Evolutionary conservation across 2,329 filamentous ascomycete genomes (phyloP).

Genomic region (Rhynchosporium agropyri): DNA sequence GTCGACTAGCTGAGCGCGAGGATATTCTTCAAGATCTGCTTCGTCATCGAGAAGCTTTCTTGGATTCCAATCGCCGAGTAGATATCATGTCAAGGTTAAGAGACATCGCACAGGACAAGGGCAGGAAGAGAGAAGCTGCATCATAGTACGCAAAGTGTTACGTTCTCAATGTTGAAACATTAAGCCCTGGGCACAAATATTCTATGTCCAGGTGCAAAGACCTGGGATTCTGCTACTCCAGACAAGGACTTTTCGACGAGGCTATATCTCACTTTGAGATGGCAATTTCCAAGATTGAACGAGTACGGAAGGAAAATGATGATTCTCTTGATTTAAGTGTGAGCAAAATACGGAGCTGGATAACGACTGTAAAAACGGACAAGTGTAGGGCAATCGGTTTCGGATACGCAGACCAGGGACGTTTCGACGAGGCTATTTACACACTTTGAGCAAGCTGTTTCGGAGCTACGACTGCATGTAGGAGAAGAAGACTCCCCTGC

Average conservation of each 20-base stretch:
- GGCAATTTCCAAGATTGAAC: neutral
- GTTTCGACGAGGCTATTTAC: neutral
- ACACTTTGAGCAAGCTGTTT: neutral
- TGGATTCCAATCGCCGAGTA: neutral
- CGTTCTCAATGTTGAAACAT: neutral
- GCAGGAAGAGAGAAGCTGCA: neutral
- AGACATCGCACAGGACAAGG: neutral
- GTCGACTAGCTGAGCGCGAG: neutral
- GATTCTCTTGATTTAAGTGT: neutral
- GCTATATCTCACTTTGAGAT: neutral
- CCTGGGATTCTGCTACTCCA: slow-evolving; percentile 10
- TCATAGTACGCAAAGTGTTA: slow-evolving; percentile 9
- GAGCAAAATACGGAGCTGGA: neutral
- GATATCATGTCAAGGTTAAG: neutral
- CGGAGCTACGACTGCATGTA: too few species aligned
- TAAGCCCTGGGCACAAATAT: slow-evolving; percentile 2
- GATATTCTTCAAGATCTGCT: neutral
- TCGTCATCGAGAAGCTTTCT: neutral
- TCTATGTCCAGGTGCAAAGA: neutral
- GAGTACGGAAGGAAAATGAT: neutral
- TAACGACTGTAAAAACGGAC: neutral
- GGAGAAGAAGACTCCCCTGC: neutral
- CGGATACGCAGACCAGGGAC: neutral
- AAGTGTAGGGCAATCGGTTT: neutral
- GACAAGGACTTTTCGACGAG: slow-evolving; percentile 8